A percentile compares a stretch with the other conserved stretches of the same genome.
Evolutionary conservation across 768 basidiomycete species (phyloP).

Genomic region (Rhizopogon sp.): DNA sequence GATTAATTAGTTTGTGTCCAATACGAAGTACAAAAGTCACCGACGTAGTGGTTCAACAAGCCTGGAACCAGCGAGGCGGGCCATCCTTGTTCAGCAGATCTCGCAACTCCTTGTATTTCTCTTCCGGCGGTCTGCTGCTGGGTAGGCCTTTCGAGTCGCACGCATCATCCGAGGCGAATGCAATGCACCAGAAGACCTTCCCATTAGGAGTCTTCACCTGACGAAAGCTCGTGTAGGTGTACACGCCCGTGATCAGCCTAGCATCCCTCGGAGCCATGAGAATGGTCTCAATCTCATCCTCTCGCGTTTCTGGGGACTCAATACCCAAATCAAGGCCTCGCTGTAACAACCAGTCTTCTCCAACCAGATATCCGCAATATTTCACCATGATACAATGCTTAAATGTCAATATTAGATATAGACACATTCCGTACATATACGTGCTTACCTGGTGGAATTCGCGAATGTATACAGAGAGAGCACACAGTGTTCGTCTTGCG

Average conservation of each 20-base stretch:
- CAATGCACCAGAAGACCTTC: neutral
- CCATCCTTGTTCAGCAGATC: neutral
- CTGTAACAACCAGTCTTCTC: neutral
- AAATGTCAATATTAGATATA: neutral
- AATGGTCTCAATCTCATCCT: neutral
- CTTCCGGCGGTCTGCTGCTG: too few relatives aligned
- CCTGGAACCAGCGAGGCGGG: neutral
- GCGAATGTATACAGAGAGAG: too few relatives aligned
- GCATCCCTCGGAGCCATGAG: neutral
- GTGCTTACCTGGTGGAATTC: too few relatives aligned
- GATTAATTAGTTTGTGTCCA: too few relatives aligned
- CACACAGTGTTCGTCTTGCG: too few relatives aligned
- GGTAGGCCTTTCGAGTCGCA: neutral
- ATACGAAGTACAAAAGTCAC: neutral
- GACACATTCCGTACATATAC: too few relatives aligned
- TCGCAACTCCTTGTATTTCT: neutral
- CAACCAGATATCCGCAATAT: neutral
- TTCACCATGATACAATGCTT: neutral
- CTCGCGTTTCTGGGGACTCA: neutral
- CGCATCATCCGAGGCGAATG: neutral
- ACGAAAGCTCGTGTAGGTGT: neutral
- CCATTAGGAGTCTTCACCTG: neutral
- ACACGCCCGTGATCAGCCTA: neutral
- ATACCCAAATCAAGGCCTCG: neutral
- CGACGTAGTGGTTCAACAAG: neutral